Conservation (phyloP, 352 stramenopile species). For the Globisporangium polare region DNA sequence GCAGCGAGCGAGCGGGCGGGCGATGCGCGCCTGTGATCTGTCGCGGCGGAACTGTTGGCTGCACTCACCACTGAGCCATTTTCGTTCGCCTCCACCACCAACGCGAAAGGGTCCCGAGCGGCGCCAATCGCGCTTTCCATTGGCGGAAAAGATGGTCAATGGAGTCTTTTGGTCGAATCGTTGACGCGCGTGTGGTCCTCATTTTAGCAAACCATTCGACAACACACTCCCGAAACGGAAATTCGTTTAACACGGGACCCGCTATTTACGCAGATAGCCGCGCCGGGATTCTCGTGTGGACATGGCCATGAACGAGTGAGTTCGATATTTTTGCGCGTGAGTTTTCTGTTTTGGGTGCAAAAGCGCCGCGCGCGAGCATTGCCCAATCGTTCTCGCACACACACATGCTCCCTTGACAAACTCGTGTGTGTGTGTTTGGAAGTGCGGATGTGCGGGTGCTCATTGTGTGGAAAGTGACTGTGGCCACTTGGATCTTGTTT, state of each 20-base stretch:
- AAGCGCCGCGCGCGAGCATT: too few species aligned
- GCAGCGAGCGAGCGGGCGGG: neutral
- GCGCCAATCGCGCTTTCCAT: neutral
- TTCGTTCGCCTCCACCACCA: constrained; percentile 16
- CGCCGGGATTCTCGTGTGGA: too few species aligned
- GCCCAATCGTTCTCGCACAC: too few species aligned
- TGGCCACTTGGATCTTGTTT: too few species aligned
- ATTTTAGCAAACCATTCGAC: neutral
- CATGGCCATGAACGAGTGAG: too few species aligned
- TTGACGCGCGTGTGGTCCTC: neutral
- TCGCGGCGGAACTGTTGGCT: constrained; percentile 10
- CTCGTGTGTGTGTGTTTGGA: too few species aligned
- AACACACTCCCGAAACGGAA: neutral
- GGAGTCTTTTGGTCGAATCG: neutral
- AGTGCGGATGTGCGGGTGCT: too few species aligned
- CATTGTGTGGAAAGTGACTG: too few species aligned
- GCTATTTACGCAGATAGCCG: too few species aligned
- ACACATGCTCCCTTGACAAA: too few species aligned
- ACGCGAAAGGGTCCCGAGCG: neutral
- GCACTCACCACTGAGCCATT: constrained; percentile 12
- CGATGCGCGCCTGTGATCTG: constrained; percentile 6
- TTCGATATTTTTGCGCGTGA: too few species aligned
- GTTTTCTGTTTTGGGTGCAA: too few species aligned
- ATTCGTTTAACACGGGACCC: neutral
- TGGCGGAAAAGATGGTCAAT: neutral